Evolutionary conservation across 225 moss, liverwort and hornwort species (phyloP).

Genomic region (Climacium dendroides): DNA sequence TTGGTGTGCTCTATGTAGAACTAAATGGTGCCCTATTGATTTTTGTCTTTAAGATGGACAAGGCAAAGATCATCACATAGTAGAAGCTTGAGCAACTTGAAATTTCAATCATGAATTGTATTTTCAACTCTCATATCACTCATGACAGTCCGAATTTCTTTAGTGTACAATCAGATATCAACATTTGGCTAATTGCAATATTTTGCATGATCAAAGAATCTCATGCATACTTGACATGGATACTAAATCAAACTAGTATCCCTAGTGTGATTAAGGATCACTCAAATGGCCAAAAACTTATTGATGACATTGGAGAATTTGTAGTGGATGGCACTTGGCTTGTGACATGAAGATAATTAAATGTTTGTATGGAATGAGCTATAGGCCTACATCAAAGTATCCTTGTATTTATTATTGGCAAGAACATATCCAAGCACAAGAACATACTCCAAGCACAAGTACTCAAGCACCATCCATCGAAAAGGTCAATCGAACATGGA

Average conservation of each 20-base stretch:
- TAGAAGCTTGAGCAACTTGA: background rate
- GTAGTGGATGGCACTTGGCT: background rate
- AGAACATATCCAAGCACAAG: background rate
- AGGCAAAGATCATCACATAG: background rate
- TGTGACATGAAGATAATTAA: background rate
- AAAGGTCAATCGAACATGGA: background rate
- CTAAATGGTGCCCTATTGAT: background rate
- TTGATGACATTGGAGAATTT: background rate
- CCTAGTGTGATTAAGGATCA: background rate
- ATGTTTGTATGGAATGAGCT: background rate
- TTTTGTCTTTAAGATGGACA: background rate
- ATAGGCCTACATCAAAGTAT: background rate
- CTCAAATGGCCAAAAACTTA: background rate
- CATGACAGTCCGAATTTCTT: fast-evolving
- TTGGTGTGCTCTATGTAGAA: background rate
- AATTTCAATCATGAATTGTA: background rate
- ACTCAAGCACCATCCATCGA: background rate
- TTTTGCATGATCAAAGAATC: background rate
- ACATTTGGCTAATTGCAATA: background rate
- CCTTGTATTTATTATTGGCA: background rate
- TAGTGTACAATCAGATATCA: background rate
- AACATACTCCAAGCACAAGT: background rate
- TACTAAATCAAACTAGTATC: background rate
- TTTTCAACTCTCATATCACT: background rate
- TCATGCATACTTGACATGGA: background rate